phyloP scores from a whole-genome alignment of 257 asterid species.

The Solanum pennellii region DNA sequence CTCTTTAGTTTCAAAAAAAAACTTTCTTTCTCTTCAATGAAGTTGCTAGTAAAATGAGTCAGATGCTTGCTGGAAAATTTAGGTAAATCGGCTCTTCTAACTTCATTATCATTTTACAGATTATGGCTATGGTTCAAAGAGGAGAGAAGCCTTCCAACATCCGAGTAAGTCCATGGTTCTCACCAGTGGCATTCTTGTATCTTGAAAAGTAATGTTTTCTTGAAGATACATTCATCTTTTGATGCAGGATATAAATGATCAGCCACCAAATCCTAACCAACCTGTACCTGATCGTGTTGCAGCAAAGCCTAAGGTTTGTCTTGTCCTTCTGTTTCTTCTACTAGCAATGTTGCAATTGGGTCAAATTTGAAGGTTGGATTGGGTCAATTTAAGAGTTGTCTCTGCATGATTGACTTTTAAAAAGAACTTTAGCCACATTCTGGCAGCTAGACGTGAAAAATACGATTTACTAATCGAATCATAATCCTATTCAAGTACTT shows the following conservation, averaged over 20 bases:
- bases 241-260: slow-evolving; percentile 75
- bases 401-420: neutral
- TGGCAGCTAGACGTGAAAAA: neutral
- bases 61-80: neutral
- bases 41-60: neutral
- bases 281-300: slow-evolving; percentile 57
- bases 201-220: neutral
- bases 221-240: neutral
- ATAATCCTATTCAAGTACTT: neutral
- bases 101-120: slow-evolving; percentile 31
- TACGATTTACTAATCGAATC: neutral
- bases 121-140: slow-evolving; percentile 84
- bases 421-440: neutral
- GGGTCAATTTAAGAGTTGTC: neutral
- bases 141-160: slow-evolving; percentile 92
- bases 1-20: neutral
- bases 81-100: neutral
- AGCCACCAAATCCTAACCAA: slow-evolving; percentile 91
- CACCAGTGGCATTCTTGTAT: neutral
- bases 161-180: slow-evolving; percentile 40
- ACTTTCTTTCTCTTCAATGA: neutral
- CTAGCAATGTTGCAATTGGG: neutral
- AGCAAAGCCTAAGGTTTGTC: slow-evolving; percentile 72
- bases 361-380: neutral
- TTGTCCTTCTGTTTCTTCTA: neutral